phyloP scores from a whole-genome alignment of 495 filamentous ascomycete species.

The Aspergillus bridgeri region DNA sequence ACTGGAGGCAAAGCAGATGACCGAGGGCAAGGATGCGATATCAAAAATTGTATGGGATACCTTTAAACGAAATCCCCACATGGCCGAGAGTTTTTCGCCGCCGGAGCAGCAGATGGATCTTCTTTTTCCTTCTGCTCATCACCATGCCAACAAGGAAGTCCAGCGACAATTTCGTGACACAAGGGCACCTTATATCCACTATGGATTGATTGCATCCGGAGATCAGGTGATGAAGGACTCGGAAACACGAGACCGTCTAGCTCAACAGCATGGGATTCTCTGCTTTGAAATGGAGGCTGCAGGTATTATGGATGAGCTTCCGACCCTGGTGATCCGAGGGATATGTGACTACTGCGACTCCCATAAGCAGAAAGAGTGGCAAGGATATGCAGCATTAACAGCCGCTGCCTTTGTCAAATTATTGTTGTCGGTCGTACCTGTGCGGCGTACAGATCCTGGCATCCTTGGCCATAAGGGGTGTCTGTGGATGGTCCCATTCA shows the following conservation, averaged over 20 bases:
- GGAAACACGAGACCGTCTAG: slow-evolving; percentile 20
- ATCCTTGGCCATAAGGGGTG: background rate
- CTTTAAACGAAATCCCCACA: slow-evolving; percentile 12
- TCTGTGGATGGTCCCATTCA: background rate
- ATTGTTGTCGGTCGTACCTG: slow-evolving; percentile 2
- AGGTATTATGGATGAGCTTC: too few relatives aligned
- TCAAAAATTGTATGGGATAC: slow-evolving; percentile 27
- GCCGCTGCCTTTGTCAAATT: slow-evolving; percentile 1
- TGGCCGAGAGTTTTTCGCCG: slow-evolving; percentile 11
- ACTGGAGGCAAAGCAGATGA: slow-evolving; percentile 16
- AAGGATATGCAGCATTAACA: slow-evolving; percentile 4
- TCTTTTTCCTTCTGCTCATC: slow-evolving; percentile 20
- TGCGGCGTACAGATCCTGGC: background rate
- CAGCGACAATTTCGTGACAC: slow-evolving; percentile 7
- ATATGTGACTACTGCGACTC: background rate
- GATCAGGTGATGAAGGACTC: slow-evolving; percentile 29
- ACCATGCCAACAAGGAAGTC: slow-evolving; percentile 9
- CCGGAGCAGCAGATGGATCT: slow-evolving; percentile 16
- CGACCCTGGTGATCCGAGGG: too few relatives aligned
- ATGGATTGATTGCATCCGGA: slow-evolving; percentile 23
- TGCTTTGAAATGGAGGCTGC: slow-evolving; percentile 35
- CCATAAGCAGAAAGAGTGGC: slow-evolving; percentile 8
- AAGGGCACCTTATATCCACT: slow-evolving; percentile 14
- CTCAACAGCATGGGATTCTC: slow-evolving; percentile 23
- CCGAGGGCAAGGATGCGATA: slow-evolving; percentile 18